These are phyloP conservation scores for Aspergillus candidus DNA, from an alignment of 2,329 filamentous ascomycete species.

Conservation along the genomic window DNA sequence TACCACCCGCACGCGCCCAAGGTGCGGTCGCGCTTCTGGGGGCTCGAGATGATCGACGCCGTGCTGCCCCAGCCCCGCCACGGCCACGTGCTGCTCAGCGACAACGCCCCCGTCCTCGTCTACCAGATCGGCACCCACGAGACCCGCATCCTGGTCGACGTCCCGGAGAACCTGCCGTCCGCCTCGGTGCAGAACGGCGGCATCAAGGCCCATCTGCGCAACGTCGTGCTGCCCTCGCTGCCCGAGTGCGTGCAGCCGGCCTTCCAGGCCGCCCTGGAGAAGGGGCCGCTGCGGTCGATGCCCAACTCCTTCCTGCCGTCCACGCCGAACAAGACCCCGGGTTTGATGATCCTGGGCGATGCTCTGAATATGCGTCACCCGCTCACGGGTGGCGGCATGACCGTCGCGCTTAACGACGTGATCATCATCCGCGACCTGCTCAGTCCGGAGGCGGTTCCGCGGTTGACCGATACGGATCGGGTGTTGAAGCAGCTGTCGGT, in stretches of 20 bases:
- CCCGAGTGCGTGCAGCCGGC: slow-evolving; percentile 66
- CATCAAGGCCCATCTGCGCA: slow-evolving; percentile 74
- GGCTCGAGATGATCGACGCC: slow-evolving; percentile 84
- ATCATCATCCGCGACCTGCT: slow-evolving; percentile 70
- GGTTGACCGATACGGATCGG: slow-evolving; percentile 59
- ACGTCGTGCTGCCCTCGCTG: slow-evolving; percentile 71
- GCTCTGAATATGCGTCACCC: slow-evolving; percentile 99
- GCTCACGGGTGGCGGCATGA: slow-evolving; percentile 95
- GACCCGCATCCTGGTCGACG: slow-evolving; percentile 82
- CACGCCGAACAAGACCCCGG: slow-evolving; percentile 62
- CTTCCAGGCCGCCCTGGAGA: slow-evolving; percentile 69
- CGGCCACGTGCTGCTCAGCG: slow-evolving; percentile 82
- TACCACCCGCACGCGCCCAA: slow-evolving; percentile 62
- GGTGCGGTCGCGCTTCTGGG: slow-evolving; percentile 84
- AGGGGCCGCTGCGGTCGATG: slow-evolving; percentile 80
- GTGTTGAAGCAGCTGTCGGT: slow-evolving; percentile 63
- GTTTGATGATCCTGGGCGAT: slow-evolving; percentile 79
- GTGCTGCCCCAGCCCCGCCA: slow-evolving; percentile 67
- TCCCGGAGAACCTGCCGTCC: slow-evolving; percentile 69
- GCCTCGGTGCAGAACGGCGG: slow-evolving; percentile 71
- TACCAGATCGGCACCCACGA: slow-evolving; percentile 97
- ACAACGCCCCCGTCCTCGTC: slow-evolving; percentile 72
- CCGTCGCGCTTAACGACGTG: slow-evolving; percentile 90
- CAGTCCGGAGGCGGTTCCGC: slow-evolving; percentile 60
- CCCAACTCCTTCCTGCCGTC: slow-evolving; percentile 92